Evolutionary conservation across 495 filamentous ascomycete genomes (phyloP).

Genomic region (Penicillium simplicissimum): DNA sequence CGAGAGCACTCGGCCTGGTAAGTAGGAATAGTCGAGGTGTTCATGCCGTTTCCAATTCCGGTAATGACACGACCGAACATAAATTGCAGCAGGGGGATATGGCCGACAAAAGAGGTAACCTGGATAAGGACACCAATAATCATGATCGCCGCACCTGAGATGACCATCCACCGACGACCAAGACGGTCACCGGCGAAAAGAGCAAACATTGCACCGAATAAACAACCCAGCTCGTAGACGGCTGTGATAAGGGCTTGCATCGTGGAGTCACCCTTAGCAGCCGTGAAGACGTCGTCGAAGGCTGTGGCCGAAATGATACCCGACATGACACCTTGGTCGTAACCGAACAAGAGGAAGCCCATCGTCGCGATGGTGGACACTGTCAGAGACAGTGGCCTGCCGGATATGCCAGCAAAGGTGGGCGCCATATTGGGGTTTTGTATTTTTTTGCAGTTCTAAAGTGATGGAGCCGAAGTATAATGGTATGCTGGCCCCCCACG

Average conservation of each 20-base stretch:
- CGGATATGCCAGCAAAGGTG: conserved; percentile 62
- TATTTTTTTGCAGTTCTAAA: background rate
- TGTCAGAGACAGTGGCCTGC: conserved; percentile 60
- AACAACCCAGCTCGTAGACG: conserved; percentile 79
- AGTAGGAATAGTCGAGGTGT: conserved; percentile 75
- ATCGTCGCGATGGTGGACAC: conserved; percentile 70
- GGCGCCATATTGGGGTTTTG: conserved; percentile 32
- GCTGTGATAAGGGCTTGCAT: conserved; percentile 83
- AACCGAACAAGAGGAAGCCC: conserved; percentile 56
- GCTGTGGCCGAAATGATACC: conserved; percentile 74
- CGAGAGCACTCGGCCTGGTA: conserved; percentile 79
- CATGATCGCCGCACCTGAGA: conserved; percentile 71
- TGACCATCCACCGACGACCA: conserved; percentile 64
- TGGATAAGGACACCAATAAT: conserved; percentile 78
- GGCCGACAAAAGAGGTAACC: conserved; percentile 52
- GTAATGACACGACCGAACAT: conserved; percentile 74
- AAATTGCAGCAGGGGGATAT: conserved; percentile 62
- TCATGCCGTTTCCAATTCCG: conserved; percentile 77
- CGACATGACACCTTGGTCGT: conserved; percentile 66
- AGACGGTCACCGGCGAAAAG: conserved; percentile 66
- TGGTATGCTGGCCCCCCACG: background rate
- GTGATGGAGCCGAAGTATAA: background rate
- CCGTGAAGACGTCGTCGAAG: conserved; percentile 71
- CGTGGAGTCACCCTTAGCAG: conserved; percentile 62
- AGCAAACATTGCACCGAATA: conserved; percentile 71